Evolutionary conservation across 441 rosid species (phyloP), one percentile per base, ranked within the genome.

Genomic region (Croton laevigatus): DNA sequence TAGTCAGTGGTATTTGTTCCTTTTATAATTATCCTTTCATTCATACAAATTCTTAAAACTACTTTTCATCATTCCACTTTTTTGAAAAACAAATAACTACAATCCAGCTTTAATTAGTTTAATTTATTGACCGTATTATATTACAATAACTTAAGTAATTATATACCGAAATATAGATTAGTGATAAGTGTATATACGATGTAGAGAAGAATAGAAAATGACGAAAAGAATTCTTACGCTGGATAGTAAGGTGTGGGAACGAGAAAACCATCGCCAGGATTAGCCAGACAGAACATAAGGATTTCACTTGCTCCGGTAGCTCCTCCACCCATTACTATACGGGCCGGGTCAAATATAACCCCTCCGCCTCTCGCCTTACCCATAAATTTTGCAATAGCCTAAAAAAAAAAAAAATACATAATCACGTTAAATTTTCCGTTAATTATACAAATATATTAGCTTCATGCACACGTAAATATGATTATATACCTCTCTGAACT

Each of bases 191-290:
- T 27, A 27, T 27, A 1, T 27, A 27, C 32, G 2, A 1, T 27
- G 1, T 27, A 27, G 32, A 19, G 7, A 58, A 11, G 27, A 58
- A 5, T 1, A 13, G 13, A 8, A 23, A 69, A 10, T n/a, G 5
- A 38, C 52, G 40, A 40, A 19, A 53, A 62, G 11, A 44, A 22
- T 32, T 4, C 72, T 63, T 90, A 95, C 99, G 91, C 99, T 71
- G 99, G 88, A 81, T 95, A 95, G 66, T 87, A 95, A 49, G 99
- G 99, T 46, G 99, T 80, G 1, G 98, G 99, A 54, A 88, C 96
- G 70, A 95, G 77, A 68, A 95, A 86, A 11, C 93, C 97, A 23
- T 95, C 99, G 0, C 94, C 97, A 13, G 88, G 87, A 77, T 92
- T 80, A 11, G 96, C 96, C 84, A 95, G 81, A 68, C 98, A 95